Percentiles rank a stretch among this genome's conserved stretches.
These are phyloP conservation scores for Hebeloma cylindrosporum DNA, from an alignment of 768 basidiomycete species.

Conservation along the genomic window DNA sequence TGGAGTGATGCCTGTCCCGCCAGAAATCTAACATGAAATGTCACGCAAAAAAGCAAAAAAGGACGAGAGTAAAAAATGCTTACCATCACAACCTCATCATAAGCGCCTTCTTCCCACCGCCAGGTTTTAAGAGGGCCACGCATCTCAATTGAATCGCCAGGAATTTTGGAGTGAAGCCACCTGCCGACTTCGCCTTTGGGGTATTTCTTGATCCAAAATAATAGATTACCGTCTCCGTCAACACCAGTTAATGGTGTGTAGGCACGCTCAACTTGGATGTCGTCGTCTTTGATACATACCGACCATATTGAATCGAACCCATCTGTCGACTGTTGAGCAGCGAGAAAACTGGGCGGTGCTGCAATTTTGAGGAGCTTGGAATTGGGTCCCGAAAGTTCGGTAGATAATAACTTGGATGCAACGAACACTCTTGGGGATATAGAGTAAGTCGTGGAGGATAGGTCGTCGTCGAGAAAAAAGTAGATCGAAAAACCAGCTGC, in stretches of 20 bases:
- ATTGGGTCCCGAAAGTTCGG: constrained; percentile 50
- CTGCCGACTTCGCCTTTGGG: constrained; percentile 76
- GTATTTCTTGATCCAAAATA: constrained; percentile 82
- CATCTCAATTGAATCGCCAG: constrained; percentile 70
- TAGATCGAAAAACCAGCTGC: constrained; percentile 46
- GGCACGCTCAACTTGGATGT: constrained; percentile 84
- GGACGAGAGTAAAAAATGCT: constrained; percentile 14
- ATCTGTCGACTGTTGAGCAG: constrained; percentile 19
- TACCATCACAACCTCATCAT: constrained; percentile 85
- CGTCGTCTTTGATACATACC: constrained; percentile 80
- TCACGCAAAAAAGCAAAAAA: neutral
- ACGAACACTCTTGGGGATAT: constrained; percentile 58
- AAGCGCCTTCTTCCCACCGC: constrained; percentile 50
- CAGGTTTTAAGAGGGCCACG: constrained; percentile 77
- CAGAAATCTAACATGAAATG: constrained; percentile 60
- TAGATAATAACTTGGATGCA: constrained; percentile 55
- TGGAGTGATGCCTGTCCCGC: constrained; percentile 85
- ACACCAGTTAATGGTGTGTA: constrained; percentile 81
- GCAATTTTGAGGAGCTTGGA: constrained; percentile 66
- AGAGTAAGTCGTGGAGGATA: constrained; percentile 43
- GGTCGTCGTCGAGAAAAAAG: constrained; percentile 51
- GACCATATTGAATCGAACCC: constrained; percentile 61
- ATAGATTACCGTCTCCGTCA: constrained; percentile 63
- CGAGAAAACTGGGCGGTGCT: constrained; percentile 47
- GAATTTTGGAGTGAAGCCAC: constrained; percentile 73